Percentiles rank a stretch among this genome's conserved stretches.
Evolutionary conservation across 2,329 filamentous ascomycete species (phyloP).

Genomic region (Trichoderma sp.): DNA sequence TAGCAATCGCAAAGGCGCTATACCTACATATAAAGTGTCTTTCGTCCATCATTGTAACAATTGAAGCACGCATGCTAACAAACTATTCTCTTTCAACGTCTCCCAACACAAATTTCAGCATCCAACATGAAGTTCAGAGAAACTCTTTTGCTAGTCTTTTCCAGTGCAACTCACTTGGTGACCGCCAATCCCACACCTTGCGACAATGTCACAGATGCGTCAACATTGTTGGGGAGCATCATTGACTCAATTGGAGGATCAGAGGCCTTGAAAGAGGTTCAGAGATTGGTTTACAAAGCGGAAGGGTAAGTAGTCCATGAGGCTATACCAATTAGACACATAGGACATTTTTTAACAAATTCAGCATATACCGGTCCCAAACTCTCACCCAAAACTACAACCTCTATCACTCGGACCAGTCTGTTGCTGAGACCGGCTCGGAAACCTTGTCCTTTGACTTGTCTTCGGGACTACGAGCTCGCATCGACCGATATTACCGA

Average conservation of each 20-base stretch:
- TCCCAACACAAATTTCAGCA: neutral
- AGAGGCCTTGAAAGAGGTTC: neutral
- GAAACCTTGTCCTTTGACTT: neutral
- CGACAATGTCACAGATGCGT: neutral
- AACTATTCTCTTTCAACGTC: too few species aligned
- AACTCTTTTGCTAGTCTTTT: neutral
- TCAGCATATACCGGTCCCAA: neutral
- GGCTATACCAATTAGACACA: too few species aligned
- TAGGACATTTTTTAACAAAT: neutral
- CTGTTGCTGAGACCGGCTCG: neutral
- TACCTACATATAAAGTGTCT: neutral
- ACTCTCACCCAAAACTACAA: constrained; percentile 6
- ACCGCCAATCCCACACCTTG: neutral
- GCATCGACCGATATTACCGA: neutral
- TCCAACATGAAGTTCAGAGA: neutral
- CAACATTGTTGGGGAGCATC: neutral
- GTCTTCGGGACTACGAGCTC: neutral
- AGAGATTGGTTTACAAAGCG: neutral
- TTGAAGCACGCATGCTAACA: neutral
- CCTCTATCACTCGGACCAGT: constrained; percentile 5
- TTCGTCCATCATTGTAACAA: neutral
- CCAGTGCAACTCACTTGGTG: neutral
- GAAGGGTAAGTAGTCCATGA: neutral
- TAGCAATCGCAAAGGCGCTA: neutral
- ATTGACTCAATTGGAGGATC: neutral